These are phyloP conservation scores for Saccharum hybrid DNA, from an alignment of 202 grass and related monocot genomes.

Conservation along the genomic window DNA sequence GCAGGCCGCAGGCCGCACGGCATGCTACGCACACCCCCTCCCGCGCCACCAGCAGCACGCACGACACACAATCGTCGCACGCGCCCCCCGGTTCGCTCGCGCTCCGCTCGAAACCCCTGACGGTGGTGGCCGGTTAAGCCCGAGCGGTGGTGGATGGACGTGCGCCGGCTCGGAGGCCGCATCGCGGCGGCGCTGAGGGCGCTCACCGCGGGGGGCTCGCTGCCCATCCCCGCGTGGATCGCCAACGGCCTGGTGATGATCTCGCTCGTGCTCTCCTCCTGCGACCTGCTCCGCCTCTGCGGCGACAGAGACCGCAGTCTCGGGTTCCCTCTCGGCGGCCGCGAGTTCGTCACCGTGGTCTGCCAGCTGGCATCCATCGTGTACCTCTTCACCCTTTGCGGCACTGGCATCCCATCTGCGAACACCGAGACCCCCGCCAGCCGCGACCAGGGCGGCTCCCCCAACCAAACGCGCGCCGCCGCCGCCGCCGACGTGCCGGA, in stretches of 20 bases:
- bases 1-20: slow-evolving; percentile 1
- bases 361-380: slow-evolving; percentile 60
- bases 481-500: not conserved
- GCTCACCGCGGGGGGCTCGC: slow-evolving; percentile 46
- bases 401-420: slow-evolving; percentile 44
- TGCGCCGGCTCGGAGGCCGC: slow-evolving; percentile 24
- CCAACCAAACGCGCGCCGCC: not conserved
- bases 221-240: slow-evolving; percentile 59
- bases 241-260: slow-evolving; percentile 52
- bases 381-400: slow-evolving; percentile 66
- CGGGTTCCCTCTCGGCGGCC: slow-evolving; percentile 59
- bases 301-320: slow-evolving; percentile 41
- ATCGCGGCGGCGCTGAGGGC: slow-evolving; percentile 47
- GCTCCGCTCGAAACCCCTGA: not conserved
- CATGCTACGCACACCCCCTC: not conserved
- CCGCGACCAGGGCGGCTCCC: not conserved
- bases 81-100: not conserved
- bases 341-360: slow-evolving; percentile 46
- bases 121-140: slow-evolving; percentile 5
- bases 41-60: not conserved
- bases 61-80: not conserved
- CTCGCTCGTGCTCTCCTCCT: slow-evolving; percentile 57
- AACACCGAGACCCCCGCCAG: slow-evolving; percentile 36
- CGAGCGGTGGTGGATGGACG: slow-evolving; percentile 32
- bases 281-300: slow-evolving; percentile 66